These are phyloP conservation scores for Rhizophagus sp. DNA, from an alignment of 192 early-diverging fungal genomes.

Conservation along the genomic window DNA sequence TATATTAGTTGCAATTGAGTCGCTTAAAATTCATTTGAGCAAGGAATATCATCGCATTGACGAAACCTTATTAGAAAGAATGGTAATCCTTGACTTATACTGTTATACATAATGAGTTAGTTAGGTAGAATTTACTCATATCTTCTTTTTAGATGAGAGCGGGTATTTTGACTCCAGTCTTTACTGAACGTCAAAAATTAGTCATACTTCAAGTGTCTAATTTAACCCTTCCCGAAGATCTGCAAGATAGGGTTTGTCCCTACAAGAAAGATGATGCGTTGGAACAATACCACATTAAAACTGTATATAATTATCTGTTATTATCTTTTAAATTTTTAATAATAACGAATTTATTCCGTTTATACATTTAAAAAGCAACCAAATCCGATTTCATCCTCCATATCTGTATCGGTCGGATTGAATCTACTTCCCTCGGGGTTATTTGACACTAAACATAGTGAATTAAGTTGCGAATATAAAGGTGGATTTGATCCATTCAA, in stretches of 20 bases:
- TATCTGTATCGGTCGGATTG: neutral
- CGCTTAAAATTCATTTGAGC: slow-evolving; percentile 56
- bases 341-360: neutral
- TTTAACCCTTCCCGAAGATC: slow-evolving; percentile 37
- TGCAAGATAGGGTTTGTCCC: slow-evolving; percentile 38
- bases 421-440: slow-evolving; percentile 7
- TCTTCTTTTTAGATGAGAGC: slow-evolving; percentile 59
- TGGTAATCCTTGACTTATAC: slow-evolving; percentile 64
- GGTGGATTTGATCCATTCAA: slow-evolving; percentile 11
- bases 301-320: neutral
- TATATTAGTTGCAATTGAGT: slow-evolving; percentile 58
- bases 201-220: slow-evolving; percentile 53
- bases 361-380: neutral
- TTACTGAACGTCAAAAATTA: slow-evolving; percentile 75
- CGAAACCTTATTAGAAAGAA: slow-evolving; percentile 50
- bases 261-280: slow-evolving; percentile 19
- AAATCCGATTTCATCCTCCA: neutral
- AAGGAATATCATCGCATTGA: slow-evolving; percentile 63
- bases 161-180: slow-evolving; percentile 68
- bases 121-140: slow-evolving; percentile 43
- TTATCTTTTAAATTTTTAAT: neutral
- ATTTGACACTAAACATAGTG: neutral
- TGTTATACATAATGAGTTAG: slow-evolving; percentile 37
- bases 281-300: neutral
- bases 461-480: slow-evolving; percentile 3